Base-by-base conservation (phyloP, 305 asterid genomes). In the Fraxinus angustifolia region DNA sequence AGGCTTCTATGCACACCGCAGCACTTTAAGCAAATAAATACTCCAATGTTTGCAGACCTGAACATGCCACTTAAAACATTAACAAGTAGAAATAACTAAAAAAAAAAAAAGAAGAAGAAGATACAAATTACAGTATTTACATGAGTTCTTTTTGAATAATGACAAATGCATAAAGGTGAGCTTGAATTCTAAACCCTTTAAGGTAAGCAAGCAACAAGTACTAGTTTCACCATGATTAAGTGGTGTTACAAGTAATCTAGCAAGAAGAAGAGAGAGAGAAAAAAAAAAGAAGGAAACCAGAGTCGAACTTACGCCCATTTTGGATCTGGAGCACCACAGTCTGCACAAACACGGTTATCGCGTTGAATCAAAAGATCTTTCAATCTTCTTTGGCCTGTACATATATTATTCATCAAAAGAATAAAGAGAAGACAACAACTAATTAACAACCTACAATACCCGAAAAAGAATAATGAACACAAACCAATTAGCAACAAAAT, bases 11-110 rank as follows among this genome's bases (percentile, higher is more conserved):
- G 99, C 77, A 91, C 94, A 42, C 99, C 96, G 73, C 97, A 94
- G 84, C 99, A 96, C 86, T 94, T 96, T 87, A 96, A 90, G 90
- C 98, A 96, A 85, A 96, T 86, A 85, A 96, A 96, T 8, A 96
- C 98, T 71, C 99, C 99, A 73, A 94, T 96, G 86, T 93, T 96
- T 78, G 98, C 94, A 0, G 99, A 96, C 86, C 99, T 96, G 92
- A 56, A 60, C 8, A 28, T 62, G 33, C 33, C 14, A 62, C 34
- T 1, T 8, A 53, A 62, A 8, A 62, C 70, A 62, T 62, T 26
- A 23, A 3, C 36, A 67, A 26, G 17, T 26, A 10, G 28, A 62
- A 62, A 62, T 62, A 23, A 23, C 2, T 2, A 8, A 2, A 3
- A 26, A 7, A 6, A 34, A 34, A 8, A 36, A 36, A 30, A 8